Base-by-base conservation (phyloP, 768 basidiomycete species). In the Clathrus columnatus region DNA sequence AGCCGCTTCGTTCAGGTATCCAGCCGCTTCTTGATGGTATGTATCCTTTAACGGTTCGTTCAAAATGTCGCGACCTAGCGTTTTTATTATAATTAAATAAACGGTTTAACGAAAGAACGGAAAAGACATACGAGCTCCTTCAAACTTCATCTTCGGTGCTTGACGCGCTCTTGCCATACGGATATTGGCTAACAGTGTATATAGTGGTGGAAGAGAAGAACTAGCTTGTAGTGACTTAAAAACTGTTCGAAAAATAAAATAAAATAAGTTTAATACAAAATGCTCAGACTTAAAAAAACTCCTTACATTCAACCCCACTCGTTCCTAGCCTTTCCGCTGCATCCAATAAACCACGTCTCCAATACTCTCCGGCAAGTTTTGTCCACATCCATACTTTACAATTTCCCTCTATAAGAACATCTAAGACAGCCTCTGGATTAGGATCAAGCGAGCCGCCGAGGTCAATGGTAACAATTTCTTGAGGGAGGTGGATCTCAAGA, bases 381-480 rank as follows among this genome's bases (percentile, higher is more conserved):
- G 87, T 82, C 90, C 90, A 94, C 10, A 85, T 80, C 65, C 78
- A 81, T 17, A 82, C 81, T 57, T 73, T 81, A 53, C 85, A 88
- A 54, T 83, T 80, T 0, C 84, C 85, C 27, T 87, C 83, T 56
- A 76, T 79, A 48, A 93, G 67, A 3, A 93, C 68, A 61, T 86
- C 83, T 48, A 87, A 71, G 1, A 91, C 81, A 58, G 88, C 85
- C 58, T 85, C 82, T 6, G 85, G 82, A 63, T 81, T 83, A 4
- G 83, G 82, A 68, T 90, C 87, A 50, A 98, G 83, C 7, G 36
- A 36, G 62, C 85, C 74, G 72, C 90, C 87, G 36, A 97, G 78
- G 73, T 95, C 89, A 57, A 97, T 84, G 20, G 88, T 87, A 57
- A 94, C 87, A 64, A 89, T 80, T 70, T 94, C 92, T 68, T 87